Conservation (phyloP, 106 monocot genomes). For the Platanthera guangdongensis region DNA sequence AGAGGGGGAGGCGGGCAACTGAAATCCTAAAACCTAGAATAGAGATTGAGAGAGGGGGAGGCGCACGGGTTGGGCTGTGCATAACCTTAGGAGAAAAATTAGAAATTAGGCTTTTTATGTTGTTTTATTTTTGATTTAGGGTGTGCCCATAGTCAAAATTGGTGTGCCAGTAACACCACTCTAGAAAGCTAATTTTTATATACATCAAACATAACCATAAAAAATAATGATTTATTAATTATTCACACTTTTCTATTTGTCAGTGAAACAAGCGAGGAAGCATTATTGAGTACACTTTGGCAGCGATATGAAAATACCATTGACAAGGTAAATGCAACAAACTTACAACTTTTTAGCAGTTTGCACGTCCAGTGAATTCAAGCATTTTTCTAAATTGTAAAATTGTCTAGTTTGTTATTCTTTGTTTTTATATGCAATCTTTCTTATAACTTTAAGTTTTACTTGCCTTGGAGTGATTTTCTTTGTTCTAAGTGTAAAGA, state of each 20-base stretch:
- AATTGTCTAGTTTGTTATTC: not conserved
- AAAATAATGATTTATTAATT: not conserved
- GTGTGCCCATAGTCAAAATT: too few species aligned
- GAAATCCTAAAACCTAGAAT: too few species aligned
- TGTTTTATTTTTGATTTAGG: too few species aligned
- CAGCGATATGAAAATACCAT: conserved; percentile 69
- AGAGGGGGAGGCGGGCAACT: too few species aligned
- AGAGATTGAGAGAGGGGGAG: too few species aligned
- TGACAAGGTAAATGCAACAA: conserved; percentile 58
- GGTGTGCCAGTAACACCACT: too few species aligned
- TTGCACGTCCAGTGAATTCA: not conserved
- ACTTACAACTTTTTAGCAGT: not conserved
- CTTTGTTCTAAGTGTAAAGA: not conserved
- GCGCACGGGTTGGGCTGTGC: too few species aligned
- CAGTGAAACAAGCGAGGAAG: conserved; percentile 76
- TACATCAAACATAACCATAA: not conserved
- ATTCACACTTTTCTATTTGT: conserved; percentile 1
- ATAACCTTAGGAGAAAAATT: too few species aligned
- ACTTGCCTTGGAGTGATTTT: not conserved
- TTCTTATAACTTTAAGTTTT: not conserved
- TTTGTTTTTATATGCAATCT: not conserved
- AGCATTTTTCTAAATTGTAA: not conserved
- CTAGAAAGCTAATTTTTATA: not conserved
- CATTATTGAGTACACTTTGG: conserved; percentile 66
- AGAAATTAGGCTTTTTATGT: too few species aligned